Base-by-base conservation (phyloP, 768 basidiomycete genomes). In the Podaxis mareebaensis region DNA sequence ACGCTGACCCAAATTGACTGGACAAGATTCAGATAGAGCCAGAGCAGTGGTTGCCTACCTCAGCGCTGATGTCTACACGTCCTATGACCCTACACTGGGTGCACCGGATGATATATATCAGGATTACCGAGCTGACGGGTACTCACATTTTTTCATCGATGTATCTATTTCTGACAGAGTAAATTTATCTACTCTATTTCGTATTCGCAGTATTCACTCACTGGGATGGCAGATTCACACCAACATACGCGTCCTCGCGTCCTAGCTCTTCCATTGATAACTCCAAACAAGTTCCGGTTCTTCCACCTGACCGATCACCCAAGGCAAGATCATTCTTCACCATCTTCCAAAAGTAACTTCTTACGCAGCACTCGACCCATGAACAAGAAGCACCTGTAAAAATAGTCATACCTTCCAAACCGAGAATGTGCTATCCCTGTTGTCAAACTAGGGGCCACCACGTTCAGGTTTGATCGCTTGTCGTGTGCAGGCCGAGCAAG, bases 391-490 rank as follows among this genome's bases (percentile, higher is more conserved):
- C 48, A 11, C 30, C 17, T 30, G 20, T 24, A 52, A 51, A 60
- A 60, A 52, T 60, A 60, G 36, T 12, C 39, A 3, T n/a, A 26
- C 20, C 28, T 24, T 60, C 48, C 49, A 52, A 51, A 49, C 49
- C 13, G 24, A 24, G 58, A 8, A 36, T 17, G 13, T 24, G 40
- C 20, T 57, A 13, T 17, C 20, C 42, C 24, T 39, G 33, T 24
- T 40, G 38, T 24, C 36, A 13, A 52, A 60, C 58, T 49, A 60
- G 5, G 33, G 12, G 36, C 33, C 58, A 51, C 58, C 33, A 52
- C 58, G 48, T 60, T 26, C 58, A 24, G 42, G 28, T 8, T 24
- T 51, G 30, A 17, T 5, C 15, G 0, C 26, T 33, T 30, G 53
- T 6, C 53, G 33, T 11, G 17, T 57, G 40, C 15, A 15, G 24